A percentile compares a stretch with the other conserved stretches of the same genome.
phyloP scores from a whole-genome alignment of 2,329 filamentous ascomycete species.

The Thermothelomyces thermophilus region DNA sequence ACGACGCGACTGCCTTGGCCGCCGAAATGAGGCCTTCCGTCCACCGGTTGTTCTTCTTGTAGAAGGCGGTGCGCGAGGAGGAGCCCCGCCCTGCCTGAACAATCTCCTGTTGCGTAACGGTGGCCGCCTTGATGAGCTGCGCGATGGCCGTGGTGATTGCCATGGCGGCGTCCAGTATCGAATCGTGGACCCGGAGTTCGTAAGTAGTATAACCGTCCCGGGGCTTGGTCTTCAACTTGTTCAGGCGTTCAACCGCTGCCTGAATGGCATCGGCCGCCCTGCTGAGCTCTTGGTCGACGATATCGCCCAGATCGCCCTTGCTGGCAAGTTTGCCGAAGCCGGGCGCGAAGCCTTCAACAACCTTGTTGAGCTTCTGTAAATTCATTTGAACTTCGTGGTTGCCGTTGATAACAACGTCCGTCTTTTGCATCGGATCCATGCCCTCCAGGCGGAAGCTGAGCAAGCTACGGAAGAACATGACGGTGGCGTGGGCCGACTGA shows the following conservation, averaged over 20 bases:
- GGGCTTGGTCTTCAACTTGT: constrained; percentile 94
- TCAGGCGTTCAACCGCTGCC: constrained; percentile 79
- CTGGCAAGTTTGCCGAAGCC: constrained; percentile 74
- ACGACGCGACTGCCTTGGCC: constrained; percentile 88
- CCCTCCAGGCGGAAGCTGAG: constrained; percentile 91
- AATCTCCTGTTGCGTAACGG: constrained; percentile 89
- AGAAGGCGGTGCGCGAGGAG: constrained; percentile 85
- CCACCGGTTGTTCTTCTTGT: constrained; percentile 99
- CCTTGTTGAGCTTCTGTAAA: constrained; percentile 85
- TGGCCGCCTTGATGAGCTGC: constrained; percentile 89
- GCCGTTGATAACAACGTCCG: constrained; percentile 93
- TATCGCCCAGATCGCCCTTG: constrained; percentile 81
- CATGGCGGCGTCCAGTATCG: constrained; percentile 85
- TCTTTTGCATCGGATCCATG: constrained; percentile 85
- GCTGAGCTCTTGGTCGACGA: constrained; percentile 84
- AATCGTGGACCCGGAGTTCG: constrained; percentile 92
- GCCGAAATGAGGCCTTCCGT: constrained; percentile 96
- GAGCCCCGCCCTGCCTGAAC: constrained; percentile 86
- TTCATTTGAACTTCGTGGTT: constrained; percentile 95
- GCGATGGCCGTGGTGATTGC: constrained; percentile 93
- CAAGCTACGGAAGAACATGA: constrained; percentile 90
- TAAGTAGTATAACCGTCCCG: constrained; percentile 92
- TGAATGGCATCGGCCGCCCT: constrained; percentile 95
- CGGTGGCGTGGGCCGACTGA: constrained; percentile 76
- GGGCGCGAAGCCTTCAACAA: constrained; percentile 86